Evolutionary conservation across 139 green algal species (phyloP).

Genomic region (Pseudopediastrum boryanum): DNA sequence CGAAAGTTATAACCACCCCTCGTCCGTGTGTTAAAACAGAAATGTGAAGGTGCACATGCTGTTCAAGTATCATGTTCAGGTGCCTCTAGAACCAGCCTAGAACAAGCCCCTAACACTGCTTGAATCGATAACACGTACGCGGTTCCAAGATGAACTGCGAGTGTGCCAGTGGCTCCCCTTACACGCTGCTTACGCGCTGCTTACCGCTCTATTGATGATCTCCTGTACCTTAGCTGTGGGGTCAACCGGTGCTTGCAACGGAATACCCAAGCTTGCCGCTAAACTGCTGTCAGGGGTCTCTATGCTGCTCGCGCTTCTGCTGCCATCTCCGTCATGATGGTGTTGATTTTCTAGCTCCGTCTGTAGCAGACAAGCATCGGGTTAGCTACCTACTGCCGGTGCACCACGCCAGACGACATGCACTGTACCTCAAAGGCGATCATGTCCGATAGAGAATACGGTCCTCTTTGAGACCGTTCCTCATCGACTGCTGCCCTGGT

Average conservation of each 20-base stretch:
- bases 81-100: neutral
- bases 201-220: constrained; percentile 53
- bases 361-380: neutral
- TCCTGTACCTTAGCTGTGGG: constrained; percentile 38
- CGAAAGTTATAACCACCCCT: too few species aligned
- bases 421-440: constrained; percentile 51
- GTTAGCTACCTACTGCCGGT: neutral
- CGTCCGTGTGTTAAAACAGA: neutral
- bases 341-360: neutral
- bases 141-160: neutral
- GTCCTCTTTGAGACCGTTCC: constrained; percentile 7
- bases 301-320: neutral
- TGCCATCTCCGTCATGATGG: neutral
- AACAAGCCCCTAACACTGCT: neutral
- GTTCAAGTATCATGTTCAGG: neutral
- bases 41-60: neutral
- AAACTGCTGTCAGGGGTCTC: constrained; percentile 13
- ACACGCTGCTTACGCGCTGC: too few species aligned
- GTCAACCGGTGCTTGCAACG: constrained; percentile 11
- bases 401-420: neutral
- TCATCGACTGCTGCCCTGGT: constrained; percentile 23
- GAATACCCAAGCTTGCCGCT: constrained; percentile 3
- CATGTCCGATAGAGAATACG: constrained; percentile 47
- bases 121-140: neutral
- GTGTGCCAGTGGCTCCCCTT: neutral